A percentile compares a stretch with the other conserved stretches of the same genome.
phyloP scores from a whole-genome alignment of 768 basidiomycete genomes.

The Arthromyces matolae region DNA sequence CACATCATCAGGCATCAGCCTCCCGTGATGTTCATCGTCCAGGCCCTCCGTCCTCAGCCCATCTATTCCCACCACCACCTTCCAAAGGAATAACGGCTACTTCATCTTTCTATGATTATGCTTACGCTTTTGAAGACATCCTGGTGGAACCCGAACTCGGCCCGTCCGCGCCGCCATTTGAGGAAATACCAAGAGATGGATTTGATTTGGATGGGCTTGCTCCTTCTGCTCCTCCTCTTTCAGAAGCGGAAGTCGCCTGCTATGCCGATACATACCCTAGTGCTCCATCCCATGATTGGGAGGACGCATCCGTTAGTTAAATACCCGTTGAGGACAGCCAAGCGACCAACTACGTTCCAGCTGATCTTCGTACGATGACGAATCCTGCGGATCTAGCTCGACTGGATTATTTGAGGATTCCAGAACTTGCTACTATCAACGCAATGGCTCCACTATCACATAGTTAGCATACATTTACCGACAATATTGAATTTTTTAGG shows the following conservation, averaged over 20 bases:
- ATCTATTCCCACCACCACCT: conserved; percentile 41
- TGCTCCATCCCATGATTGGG: conserved; percentile 11
- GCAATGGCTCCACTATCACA: conserved; percentile 20
- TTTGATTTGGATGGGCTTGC: conserved; percentile 26
- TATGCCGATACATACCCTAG: conserved; percentile 10
- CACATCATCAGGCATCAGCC: background rate
- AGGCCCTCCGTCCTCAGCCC: conserved; percentile 21
- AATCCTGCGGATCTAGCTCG: background rate
- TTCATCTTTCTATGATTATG: conserved; percentile 38
- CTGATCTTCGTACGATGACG: conserved; percentile 1
- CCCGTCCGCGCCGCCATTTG: conserved; percentile 47
- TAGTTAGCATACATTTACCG: conserved; percentile 4
- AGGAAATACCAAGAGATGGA: conserved; percentile 35
- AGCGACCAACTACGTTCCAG: conserved; percentile 1
- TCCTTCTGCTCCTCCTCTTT: conserved; percentile 43
- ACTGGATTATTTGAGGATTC: conserved; percentile 5
- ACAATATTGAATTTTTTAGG: conserved; percentile 10
- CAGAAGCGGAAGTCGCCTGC: conserved; percentile 10
- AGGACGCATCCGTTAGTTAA: background rate
- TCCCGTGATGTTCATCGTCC: conserved; percentile 8
- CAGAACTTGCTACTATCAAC: conserved; percentile 19
- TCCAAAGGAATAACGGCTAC: conserved; percentile 40
- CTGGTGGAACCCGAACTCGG: conserved; percentile 31
- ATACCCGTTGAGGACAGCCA: background rate
- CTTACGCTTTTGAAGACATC: conserved; percentile 36